Percentiles rank a stretch among this genome's conserved stretches.
Conservation (phyloP, 306 rosid genomes). For the Castanea crenata region DNA sequence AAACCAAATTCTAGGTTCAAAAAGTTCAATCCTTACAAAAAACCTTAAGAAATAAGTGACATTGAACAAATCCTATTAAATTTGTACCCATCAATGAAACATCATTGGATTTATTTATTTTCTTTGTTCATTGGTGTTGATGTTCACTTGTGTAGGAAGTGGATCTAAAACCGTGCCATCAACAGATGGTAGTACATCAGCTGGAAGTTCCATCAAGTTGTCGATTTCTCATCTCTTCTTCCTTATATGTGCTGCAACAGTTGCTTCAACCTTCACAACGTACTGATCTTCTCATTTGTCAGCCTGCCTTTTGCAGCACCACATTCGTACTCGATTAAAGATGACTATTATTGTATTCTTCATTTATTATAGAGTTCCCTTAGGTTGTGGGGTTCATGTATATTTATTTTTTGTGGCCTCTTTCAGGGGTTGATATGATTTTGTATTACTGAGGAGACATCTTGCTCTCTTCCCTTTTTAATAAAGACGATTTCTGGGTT, state of each 20-base stretch:
- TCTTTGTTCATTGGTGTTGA: neutral
- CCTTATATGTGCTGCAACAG: slow-evolving; percentile 44
- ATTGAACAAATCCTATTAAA: neutral
- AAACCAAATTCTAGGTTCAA: neutral
- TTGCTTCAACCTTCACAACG: slow-evolving; percentile 33
- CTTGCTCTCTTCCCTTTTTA: slow-evolving; percentile 15
- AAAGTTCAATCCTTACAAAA: neutral
- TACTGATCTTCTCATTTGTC: slow-evolving; percentile 27
- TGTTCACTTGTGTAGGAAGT: slow-evolving; percentile 40
- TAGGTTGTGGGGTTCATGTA: slow-evolving; percentile 1
- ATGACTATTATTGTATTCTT: slow-evolving; percentile 1
- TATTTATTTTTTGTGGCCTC: slow-evolving; percentile 24
- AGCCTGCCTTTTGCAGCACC: neutral
- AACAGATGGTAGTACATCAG: slow-evolving; percentile 40
- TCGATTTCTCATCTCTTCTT: slow-evolving; percentile 46
- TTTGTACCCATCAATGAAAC: no score
- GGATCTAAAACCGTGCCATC: slow-evolving; percentile 61
- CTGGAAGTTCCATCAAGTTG: slow-evolving; percentile 48
- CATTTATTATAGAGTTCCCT: slow-evolving; percentile 14
- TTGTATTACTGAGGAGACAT: slow-evolving; percentile 20
- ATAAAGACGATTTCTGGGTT: slow-evolving; percentile 20
- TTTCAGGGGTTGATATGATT: slow-evolving; percentile 17
- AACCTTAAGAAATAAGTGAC: neutral
- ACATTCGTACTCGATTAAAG: neutral
- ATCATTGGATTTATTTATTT: neutral